Evolutionary conservation across 768 basidiomycete species (phyloP).

Genomic region (Dioszegia crocea): DNA sequence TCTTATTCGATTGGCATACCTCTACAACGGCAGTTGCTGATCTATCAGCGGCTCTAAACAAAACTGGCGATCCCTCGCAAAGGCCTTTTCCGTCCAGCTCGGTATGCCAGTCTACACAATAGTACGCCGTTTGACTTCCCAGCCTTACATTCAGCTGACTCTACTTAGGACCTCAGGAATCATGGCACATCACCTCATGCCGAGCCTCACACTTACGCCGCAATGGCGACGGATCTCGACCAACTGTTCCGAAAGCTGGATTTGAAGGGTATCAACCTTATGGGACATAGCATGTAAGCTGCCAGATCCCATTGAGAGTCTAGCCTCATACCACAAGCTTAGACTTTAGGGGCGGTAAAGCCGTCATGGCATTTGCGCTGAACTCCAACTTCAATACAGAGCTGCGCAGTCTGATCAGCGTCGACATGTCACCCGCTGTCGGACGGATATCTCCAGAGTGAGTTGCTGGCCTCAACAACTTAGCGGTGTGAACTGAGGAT

Average conservation of each 20-base stretch:
- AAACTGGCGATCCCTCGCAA: slow-evolving; percentile 80
- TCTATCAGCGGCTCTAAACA: slow-evolving; percentile 83
- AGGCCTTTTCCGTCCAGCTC: slow-evolving; percentile 65
- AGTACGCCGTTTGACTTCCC: slow-evolving; percentile 51
- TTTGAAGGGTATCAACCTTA: slow-evolving; percentile 59
- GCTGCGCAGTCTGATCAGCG: slow-evolving; percentile 56
- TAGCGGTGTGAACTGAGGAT: too few relatives aligned
- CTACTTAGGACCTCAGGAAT: slow-evolving; percentile 75
- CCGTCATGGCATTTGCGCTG: slow-evolving; percentile 49
- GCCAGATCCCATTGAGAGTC: neutral
- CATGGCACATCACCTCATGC: slow-evolving; percentile 78
- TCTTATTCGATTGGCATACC: too few relatives aligned
- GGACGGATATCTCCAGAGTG: slow-evolving; percentile 58
- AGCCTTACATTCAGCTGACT: neutral
- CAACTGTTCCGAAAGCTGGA: slow-evolving; percentile 60
- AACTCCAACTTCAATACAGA: slow-evolving; percentile 42
- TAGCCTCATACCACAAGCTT: neutral
- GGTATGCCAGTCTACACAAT: slow-evolving; percentile 68
- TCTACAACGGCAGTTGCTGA: too few relatives aligned
- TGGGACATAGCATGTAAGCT: slow-evolving; percentile 86
- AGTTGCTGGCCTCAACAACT: slow-evolving; percentile 17
- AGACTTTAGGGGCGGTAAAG: slow-evolving; percentile 69
- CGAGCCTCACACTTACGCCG: slow-evolving; percentile 66
- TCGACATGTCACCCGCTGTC: slow-evolving; percentile 73
- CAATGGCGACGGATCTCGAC: slow-evolving; percentile 75